phyloP scores from a whole-genome alignment of 306 rosid species.

The Lupinus albus region DNA sequence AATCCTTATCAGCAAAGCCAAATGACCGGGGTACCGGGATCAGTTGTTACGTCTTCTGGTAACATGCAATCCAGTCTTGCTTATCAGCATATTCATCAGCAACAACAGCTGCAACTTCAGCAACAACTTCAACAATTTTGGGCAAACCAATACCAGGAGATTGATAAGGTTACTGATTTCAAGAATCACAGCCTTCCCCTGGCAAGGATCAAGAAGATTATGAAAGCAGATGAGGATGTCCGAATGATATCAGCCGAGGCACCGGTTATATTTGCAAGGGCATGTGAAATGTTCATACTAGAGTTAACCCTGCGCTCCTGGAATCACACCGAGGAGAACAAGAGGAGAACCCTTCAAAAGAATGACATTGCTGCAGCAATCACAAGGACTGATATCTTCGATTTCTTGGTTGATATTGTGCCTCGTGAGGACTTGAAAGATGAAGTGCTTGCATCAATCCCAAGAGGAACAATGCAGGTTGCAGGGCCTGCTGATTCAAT shows the following conservation, averaged over 20 bases:
- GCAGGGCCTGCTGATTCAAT: conserved; percentile 58
- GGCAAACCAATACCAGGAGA: conserved; percentile 55
- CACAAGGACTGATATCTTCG: conserved; percentile 58
- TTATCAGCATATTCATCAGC: conserved; percentile 66
- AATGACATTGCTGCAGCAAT: conserved; percentile 61
- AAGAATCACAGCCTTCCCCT: conserved; percentile 62
- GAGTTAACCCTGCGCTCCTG: conserved; percentile 62
- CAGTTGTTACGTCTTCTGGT: conserved; percentile 48
- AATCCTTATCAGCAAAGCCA: conserved; percentile 53
- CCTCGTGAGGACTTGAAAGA: conserved; percentile 64
- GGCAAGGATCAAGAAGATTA: conserved; percentile 64
- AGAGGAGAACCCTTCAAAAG: conserved; percentile 59
- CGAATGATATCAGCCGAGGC: conserved; percentile 64
- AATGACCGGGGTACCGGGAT: conserved; percentile 46
- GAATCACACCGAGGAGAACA: conserved; percentile 66
- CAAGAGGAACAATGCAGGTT: conserved; percentile 60
- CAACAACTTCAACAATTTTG: conserved; percentile 53
- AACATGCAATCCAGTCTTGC: conserved; percentile 49
- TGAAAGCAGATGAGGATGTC: conserved; percentile 66
- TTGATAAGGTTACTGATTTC: conserved; percentile 57
- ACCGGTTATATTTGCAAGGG: conserved; percentile 58
- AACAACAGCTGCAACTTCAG: conserved; percentile 61
- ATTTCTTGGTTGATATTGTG: conserved; percentile 58
- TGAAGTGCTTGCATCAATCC: conserved; percentile 60
- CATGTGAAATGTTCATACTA: conserved; percentile 58